A percentile compares a stretch with the other conserved stretches of the same genome.
phyloP scores from a whole-genome alignment of 169 alveolate species.

The Eimeria brunetti region DNA sequence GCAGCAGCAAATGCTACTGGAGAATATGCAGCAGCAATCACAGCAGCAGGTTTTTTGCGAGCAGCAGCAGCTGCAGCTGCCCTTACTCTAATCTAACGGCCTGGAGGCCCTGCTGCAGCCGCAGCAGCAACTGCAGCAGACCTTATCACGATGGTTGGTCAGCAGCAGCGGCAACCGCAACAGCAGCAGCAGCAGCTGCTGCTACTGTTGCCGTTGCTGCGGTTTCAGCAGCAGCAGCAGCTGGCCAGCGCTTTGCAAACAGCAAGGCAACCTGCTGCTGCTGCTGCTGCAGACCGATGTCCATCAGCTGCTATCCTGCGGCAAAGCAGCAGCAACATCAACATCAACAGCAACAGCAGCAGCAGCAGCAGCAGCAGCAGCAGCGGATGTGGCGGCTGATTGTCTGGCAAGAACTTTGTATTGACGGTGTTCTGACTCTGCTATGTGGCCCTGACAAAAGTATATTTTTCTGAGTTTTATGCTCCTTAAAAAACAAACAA shows the following conservation, averaged over 20 bases:
- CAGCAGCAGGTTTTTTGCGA: slow-evolving; percentile 69
- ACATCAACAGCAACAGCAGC: not conserved
- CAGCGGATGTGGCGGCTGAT: not conserved
- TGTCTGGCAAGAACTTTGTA: slow-evolving; percentile 3
- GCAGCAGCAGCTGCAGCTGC: slow-evolving; percentile 59
- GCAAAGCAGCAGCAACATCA: not conserved
- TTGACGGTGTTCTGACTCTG: slow-evolving; percentile 61
- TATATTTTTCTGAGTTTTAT: not conserved
- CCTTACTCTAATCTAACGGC: slow-evolving; percentile 12
- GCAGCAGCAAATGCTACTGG: slow-evolving; percentile 51
- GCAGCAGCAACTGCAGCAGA: too few species aligned
- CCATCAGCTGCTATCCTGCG: not conserved
- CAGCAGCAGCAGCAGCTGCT: slow-evolving; percentile 37
- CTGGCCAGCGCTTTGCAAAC: not conserved
- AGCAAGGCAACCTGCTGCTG: slow-evolving; percentile 4
- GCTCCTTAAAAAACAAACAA: not conserved
- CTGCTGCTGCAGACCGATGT: not conserved
- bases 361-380: slow-evolving; percentile 16
- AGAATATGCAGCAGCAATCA: slow-evolving; percentile 56
- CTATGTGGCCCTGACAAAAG: slow-evolving; percentile 25
- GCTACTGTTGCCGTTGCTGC: not conserved
- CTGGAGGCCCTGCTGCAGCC: not conserved
- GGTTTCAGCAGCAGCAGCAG: not conserved
- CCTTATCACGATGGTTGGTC: not conserved
- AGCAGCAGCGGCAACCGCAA: not conserved